These are phyloP conservation scores for Botryosphaeria dothidea DNA, from an alignment of 2,329 filamentous ascomycete species.

Conservation along the genomic window DNA sequence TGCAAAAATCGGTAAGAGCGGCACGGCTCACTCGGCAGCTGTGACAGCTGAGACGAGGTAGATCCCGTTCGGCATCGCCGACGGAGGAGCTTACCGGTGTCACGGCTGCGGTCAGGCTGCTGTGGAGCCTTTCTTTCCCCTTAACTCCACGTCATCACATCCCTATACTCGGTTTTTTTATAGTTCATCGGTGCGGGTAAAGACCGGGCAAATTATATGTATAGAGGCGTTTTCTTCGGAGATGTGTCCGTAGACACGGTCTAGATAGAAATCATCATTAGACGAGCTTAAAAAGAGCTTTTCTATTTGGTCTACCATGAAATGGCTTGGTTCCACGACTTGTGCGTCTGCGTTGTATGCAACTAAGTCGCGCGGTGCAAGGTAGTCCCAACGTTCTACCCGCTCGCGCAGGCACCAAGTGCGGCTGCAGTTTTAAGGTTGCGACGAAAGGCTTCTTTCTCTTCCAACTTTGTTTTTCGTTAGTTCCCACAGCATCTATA, in stretches of 20 bases:
- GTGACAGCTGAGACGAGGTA: conserved; percentile 2
- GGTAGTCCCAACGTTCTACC: too few relatives aligned
- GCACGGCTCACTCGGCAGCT: conserved; percentile 4
- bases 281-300: too few relatives aligned
- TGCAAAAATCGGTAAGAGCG: neutral
- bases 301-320: too few relatives aligned
- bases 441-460: too few relatives aligned
- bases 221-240: neutral
- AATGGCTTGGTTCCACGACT: too few relatives aligned
- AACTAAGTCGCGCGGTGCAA: too few relatives aligned
- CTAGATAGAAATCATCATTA: too few relatives aligned
- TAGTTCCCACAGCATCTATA: too few relatives aligned
- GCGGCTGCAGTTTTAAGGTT: too few relatives aligned
- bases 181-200: neutral
- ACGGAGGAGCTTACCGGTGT: neutral
- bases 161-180: neutral
- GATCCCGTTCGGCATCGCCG: conserved; percentile 11
- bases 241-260: neutral
- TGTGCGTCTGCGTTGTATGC: too few relatives aligned
- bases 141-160: neutral
- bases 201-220: neutral
- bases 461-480: too few relatives aligned
- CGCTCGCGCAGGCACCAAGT: too few relatives aligned
- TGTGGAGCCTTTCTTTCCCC: neutral
- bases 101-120: neutral